Base-by-base conservation (phyloP, 2,329 filamentous ascomycete species). In the Penicillium oxalicum region DNA sequence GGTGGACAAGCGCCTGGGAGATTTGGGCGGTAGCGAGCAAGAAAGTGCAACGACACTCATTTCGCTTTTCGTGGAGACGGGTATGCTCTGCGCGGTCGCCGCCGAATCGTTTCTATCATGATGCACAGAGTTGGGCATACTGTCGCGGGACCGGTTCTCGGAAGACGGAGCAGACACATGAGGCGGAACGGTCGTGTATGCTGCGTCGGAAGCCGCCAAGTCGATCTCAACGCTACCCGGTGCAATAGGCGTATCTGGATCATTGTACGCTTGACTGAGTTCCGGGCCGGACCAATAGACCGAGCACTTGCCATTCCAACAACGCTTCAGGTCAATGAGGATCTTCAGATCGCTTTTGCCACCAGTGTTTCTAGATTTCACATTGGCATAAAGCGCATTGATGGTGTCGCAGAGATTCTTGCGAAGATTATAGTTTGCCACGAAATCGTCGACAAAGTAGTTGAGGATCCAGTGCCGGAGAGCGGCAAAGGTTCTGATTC, bases 401-500 rank as follows among this genome's bases (percentile, higher is more conserved):
- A 96, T 77, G 7, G 90, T 76, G 29, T 83, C 76, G 69, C 91
- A 96, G 64, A 96, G 96, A 12, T 81, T 80, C 4, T 80, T 74
- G 7, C 91, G 84, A 29, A 97, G 75, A 39, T 80, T 74, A 62
- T 86, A 84, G 63, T 91, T 83, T 25, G 85, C 70, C 36, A 94
- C 81, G 65, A 95, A 98, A 65, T 98, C 93, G 64, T 98, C 93
- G 47, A 88, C 79, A 58, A 97, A 98, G 69, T 98, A 98, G 67
- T 98, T 98, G 53, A 98, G 72, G 49, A 97, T 91, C 93, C 93
- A 98, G 69, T 98, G 93, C 48, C 93, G 83, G 39, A 97, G 77
- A 6, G 93, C 93, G 26, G 96, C 93, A 72, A 97, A 98, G 0
- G 91, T 94, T 37, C 93, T 82, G 12, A 98, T 94, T 43, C 91